A percentile compares a stretch with the other conserved stretches of the same genome.
These are phyloP conservation scores for Fusarium sp. DNA, from an alignment of 2,329 filamentous ascomycete genomes.

Conservation along the genomic window DNA sequence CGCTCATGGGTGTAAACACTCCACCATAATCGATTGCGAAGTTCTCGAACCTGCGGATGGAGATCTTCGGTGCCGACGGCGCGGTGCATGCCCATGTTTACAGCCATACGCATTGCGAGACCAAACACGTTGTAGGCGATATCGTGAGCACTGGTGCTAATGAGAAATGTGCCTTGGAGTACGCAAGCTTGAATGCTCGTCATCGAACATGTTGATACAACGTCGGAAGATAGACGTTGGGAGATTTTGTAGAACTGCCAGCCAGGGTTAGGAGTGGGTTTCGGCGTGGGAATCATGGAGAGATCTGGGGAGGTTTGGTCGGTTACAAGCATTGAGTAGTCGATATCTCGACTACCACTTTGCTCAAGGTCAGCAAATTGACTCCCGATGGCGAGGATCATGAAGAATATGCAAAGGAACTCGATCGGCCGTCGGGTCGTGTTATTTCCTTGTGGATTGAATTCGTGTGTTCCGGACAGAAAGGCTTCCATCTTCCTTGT, in stretches of 20 bases:
- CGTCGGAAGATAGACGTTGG: not conserved
- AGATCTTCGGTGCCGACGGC: not conserved
- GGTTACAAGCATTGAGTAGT: not conserved
- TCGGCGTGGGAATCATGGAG: not conserved
- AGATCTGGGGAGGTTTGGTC: not conserved
- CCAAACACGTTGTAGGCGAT: constrained; percentile 5
- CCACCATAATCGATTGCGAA: constrained; percentile 13
- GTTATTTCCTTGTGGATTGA: not conserved
- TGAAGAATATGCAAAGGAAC: constrained; percentile 10
- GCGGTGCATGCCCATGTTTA: constrained; percentile 13
- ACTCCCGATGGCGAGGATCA: constrained; percentile 10
- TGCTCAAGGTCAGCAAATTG: constrained; percentile 11
- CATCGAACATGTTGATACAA: constrained; percentile 13
- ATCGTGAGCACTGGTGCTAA: constrained; percentile 3
- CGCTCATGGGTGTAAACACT: constrained; percentile 7
- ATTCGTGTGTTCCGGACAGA: not conserved
- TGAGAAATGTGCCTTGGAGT: constrained; percentile 7
- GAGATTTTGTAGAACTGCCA: constrained; percentile 10
- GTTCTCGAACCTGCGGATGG: constrained; percentile 6
- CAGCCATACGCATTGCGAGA: constrained; percentile 4
- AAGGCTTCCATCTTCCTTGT: not conserved
- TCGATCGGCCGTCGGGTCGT: not conserved
- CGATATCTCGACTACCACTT: not conserved
- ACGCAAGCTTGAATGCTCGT: not conserved
- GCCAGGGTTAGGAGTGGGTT: constrained; percentile 3